Base-by-base conservation (phyloP, 257 asterid genomes). In the Penstemon newberryi region DNA sequence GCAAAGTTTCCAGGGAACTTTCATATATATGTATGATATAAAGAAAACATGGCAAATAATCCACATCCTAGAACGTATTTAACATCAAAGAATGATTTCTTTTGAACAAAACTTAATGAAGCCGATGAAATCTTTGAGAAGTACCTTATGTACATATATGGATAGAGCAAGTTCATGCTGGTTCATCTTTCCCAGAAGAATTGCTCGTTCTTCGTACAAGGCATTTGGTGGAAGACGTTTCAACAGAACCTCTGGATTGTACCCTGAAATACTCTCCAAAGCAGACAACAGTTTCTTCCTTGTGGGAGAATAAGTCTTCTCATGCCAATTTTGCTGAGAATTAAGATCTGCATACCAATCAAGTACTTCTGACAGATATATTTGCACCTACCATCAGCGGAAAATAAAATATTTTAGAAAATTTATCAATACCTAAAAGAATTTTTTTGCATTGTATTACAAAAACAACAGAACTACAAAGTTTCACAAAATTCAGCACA, bases 91-190 rank as follows among this genome's bases (percentile, higher is more conserved):
- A 66, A 70, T 18, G 53, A 15, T 40, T 60, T 60, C 51, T 63
- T 15, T 15, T 40, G 67, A 55, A 67, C 33, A 25, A 25, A 25
- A 25, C 33, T 25, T 1, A 73, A 79, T 43, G 69, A 68, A 67
- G 60, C 53, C 52, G 33, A 64, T 52, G 8, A 59, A 67, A 43
- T 49, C 42, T 42, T 39, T 51, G 47, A 42, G 6, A 39, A 72
- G 71, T 84, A 93, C 99, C 97, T 89, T 91, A 66, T 94, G 96
- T 67, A 91, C 86, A 52, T 94, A 94, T 73, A 91, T 86, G 55
- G 99, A 87, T 65, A 94, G 81, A 47, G 99, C 93, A 81, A 94
- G 96, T 78, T 94, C 99, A 70, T 91, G 95, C 66, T 87, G 97
- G 81, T 91, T 87, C 96, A 94, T 84, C 84, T 87, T 91, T 63